Evolutionary conservation across 2,329 filamentous ascomycete species (phyloP).

Genomic region (Colletotrichum sp.): DNA sequence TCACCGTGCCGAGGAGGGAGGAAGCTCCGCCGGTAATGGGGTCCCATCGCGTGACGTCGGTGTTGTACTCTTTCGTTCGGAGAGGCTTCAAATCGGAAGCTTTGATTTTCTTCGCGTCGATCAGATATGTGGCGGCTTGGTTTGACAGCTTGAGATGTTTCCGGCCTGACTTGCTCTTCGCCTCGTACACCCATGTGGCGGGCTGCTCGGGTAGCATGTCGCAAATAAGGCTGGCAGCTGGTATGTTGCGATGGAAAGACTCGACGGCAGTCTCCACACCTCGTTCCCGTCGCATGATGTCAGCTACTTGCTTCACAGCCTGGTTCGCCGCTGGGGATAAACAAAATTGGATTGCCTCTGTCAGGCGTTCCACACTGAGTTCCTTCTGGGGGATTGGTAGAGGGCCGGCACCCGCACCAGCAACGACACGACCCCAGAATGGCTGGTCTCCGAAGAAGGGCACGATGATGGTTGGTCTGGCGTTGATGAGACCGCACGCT

Average conservation of each 20-base stretch:
- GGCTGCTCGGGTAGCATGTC: slow-evolving; percentile 45
- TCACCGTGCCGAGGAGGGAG: not conserved
- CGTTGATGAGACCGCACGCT: slow-evolving; percentile 56
- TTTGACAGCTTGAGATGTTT: slow-evolving; percentile 2
- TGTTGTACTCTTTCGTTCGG: slow-evolving; percentile 15
- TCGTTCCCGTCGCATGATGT: slow-evolving; percentile 37
- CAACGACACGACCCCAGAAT: slow-evolving; percentile 47
- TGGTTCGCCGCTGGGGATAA: slow-evolving; percentile 31
- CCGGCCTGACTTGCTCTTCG: slow-evolving; percentile 26
- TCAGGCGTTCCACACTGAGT: slow-evolving; percentile 36
- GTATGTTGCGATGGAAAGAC: slow-evolving; percentile 43
- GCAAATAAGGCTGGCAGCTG: slow-evolving; percentile 35
- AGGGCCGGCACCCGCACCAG: slow-evolving; percentile 42
- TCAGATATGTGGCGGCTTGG: not conserved
- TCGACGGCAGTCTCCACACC: slow-evolving; percentile 31
- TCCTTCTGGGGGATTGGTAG: slow-evolving; percentile 38
- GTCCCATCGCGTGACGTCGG: slow-evolving; percentile 37
- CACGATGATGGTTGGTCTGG: slow-evolving; percentile 56
- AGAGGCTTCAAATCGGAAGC: slow-evolving; percentile 39
- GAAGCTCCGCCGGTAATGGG: slow-evolving; percentile 12
- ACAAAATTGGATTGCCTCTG: slow-evolving; percentile 37
- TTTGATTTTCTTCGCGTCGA: not conserved
- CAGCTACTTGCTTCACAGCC: slow-evolving; percentile 36
- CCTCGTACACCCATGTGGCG: slow-evolving; percentile 52
- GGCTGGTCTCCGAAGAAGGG: slow-evolving; percentile 55